These are phyloP conservation scores for Zygosaccharomyces siamensis DNA, from an alignment of 805 yeast genomes.

Conservation along the genomic window DNA sequence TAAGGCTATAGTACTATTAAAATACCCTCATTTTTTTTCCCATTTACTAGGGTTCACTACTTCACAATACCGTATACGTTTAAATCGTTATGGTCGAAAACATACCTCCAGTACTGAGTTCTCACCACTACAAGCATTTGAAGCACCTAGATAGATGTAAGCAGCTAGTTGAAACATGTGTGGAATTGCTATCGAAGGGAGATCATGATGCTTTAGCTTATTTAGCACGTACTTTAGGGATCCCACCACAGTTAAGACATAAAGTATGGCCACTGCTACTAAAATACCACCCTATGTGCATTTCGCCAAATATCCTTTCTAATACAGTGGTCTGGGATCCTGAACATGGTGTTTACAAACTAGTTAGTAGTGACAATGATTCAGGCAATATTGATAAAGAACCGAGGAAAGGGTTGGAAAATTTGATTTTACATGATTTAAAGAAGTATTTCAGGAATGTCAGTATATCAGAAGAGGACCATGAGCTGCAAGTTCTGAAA, in stretches of 20 bases:
- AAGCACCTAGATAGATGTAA: slow-evolving; percentile 29
- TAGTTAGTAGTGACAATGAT: slow-evolving; percentile 8
- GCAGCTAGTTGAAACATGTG: slow-evolving; percentile 44
- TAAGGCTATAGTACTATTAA: not conserved
- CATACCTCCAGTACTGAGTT: slow-evolving; percentile 13
- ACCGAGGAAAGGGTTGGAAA: slow-evolving; percentile 21
- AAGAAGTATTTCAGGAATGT: slow-evolving; percentile 46
- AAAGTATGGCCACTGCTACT: slow-evolving; percentile 81
- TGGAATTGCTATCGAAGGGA: slow-evolving; percentile 49
- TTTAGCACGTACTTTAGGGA: slow-evolving; percentile 75
- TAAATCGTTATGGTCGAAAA: slow-evolving; percentile 11
- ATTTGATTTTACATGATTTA: slow-evolving; percentile 52
- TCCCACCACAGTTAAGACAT: slow-evolving; percentile 76
- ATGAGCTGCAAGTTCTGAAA: slow-evolving; percentile 51
- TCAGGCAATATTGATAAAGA: slow-evolving; percentile 10
- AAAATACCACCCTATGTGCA: slow-evolving; percentile 79
- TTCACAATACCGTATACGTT: too few species aligned
- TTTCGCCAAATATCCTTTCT: slow-evolving; percentile 66
- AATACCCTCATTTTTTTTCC: not conserved
- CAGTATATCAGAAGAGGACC: slow-evolving; percentile 2
- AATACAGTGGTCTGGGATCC: slow-evolving; percentile 38
- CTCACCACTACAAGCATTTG: slow-evolving; percentile 28
- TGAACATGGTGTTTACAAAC: slow-evolving; percentile 12
- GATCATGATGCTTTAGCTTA: slow-evolving; percentile 74
- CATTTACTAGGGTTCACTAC: too few species aligned